These are phyloP conservation scores for Gynochthodes officinalis DNA, from an alignment of 257 asterid genomes.

Conservation along the genomic window DNA sequence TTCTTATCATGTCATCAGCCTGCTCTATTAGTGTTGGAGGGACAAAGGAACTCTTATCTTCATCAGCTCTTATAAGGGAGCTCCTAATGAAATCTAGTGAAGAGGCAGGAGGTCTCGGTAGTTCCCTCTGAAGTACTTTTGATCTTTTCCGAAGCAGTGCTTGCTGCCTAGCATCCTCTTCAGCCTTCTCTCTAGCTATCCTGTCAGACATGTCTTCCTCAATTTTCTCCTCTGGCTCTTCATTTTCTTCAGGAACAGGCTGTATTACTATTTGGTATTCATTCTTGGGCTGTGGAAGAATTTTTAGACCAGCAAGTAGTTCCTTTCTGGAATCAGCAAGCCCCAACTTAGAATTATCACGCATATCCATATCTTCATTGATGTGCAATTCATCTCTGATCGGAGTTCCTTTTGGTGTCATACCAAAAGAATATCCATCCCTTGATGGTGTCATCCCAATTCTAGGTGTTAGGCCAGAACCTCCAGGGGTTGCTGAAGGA, in stretches of 20 bases:
- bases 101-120: conserved; percentile 93
- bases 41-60: conserved; percentile 89
- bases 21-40: conserved; percentile 90
- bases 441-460: conserved; percentile 81
- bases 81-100: conserved; percentile 67
- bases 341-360: conserved; percentile 45
- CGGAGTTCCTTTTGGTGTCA: conserved; percentile 90
- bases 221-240: conserved; percentile 90
- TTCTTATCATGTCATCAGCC: conserved; percentile 89
- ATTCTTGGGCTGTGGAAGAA: conserved; percentile 90
- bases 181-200: conserved; percentile 90
- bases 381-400: conserved; percentile 90
- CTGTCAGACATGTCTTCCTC: conserved; percentile 99
- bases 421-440: conserved; percentile 60
- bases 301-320: conserved; percentile 56
- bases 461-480: conserved; percentile 70
- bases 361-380: conserved; percentile 76
- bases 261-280: conserved; percentile 84
- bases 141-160: conserved; percentile 86
- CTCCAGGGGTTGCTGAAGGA: conserved; percentile 90
- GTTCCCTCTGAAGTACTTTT: conserved; percentile 90
- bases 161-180: conserved; percentile 84
- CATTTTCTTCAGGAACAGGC: conserved; percentile 69
- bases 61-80: conserved; percentile 70
- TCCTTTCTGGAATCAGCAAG: conserved; percentile 57